Evolutionary conservation across 371 early-diverging fungal species (phyloP).

Genomic region (Batkoa obscura): DNA sequence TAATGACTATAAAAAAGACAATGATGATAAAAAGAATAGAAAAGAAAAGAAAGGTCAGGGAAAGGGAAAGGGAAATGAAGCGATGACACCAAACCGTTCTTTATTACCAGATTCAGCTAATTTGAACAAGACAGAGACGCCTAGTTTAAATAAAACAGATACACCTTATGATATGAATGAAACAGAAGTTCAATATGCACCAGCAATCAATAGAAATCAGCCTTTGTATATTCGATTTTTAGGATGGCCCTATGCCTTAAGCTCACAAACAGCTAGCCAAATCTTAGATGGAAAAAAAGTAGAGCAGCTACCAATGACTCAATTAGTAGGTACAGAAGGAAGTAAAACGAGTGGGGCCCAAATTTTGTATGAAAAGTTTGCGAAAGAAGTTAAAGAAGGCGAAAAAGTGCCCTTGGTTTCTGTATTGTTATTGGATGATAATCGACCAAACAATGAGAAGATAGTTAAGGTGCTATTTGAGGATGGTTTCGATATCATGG

Average conservation of each 20-base stretch:
- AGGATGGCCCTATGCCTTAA: constrained; percentile 1
- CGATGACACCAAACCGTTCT: too few species aligned
- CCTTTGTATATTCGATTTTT: neutral
- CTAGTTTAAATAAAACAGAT: too few species aligned
- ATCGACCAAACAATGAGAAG: neutral
- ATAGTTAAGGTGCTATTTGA: constrained; percentile 7
- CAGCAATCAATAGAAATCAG: too few species aligned
- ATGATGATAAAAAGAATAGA: too few species aligned
- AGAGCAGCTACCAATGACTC: neutral
- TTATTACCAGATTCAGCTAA: too few species aligned
- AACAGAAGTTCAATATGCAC: too few species aligned
- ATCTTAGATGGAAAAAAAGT: constrained; percentile 9
- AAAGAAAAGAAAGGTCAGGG: too few species aligned
- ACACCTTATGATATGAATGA: too few species aligned
- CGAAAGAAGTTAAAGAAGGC: neutral
- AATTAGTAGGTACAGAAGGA: neutral
- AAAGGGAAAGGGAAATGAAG: too few species aligned
- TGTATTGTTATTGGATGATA: neutral
- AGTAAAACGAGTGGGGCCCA: neutral
- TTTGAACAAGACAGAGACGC: too few species aligned
- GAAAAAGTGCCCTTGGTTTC: neutral
- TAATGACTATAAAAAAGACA: too few species aligned
- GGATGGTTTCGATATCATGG: constrained; percentile 1
- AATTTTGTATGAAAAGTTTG: neutral
- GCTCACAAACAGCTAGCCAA: neutral